Conservation (phyloP, 2,329 filamentous ascomycete genomes). For the Calonectria pseudoreteaudii region DNA sequence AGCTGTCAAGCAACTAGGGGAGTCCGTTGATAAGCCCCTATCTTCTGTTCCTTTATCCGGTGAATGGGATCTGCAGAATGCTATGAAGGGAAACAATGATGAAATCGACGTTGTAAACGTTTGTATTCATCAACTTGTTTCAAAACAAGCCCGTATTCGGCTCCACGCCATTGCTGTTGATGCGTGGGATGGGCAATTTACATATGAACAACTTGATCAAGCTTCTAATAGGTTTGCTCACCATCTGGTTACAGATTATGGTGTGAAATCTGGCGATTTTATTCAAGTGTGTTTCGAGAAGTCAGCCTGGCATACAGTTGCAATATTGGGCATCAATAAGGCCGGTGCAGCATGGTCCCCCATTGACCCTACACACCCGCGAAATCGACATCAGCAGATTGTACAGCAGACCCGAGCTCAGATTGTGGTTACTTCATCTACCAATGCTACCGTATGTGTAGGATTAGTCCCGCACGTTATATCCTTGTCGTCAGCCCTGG, state of each 20-base stretch:
- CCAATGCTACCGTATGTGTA: not conserved
- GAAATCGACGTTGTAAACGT: not conserved
- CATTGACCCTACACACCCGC: slow-evolving; percentile 7
- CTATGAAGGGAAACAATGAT: not conserved
- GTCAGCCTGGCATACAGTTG: not conserved
- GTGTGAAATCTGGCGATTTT: slow-evolving; percentile 13
- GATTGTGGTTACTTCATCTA: not conserved
- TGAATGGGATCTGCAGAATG: not conserved
- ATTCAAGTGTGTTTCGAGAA: slow-evolving; percentile 26
- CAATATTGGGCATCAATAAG: slow-evolving; percentile 12
- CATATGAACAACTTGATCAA: slow-evolving; percentile 31
- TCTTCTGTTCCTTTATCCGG: not conserved
- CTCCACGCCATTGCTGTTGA: slow-evolving; percentile 30
- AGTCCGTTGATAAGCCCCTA: not conserved
- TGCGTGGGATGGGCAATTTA: slow-evolving; percentile 43
- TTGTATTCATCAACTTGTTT: not conserved
- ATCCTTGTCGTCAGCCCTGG: not conserved
- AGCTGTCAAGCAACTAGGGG: not conserved
- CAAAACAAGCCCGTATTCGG: slow-evolving; percentile 12
- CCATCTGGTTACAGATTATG: slow-evolving; percentile 11
- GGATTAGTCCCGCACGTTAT: not conserved
- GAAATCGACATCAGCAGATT: not conserved
- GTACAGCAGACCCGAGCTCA: not conserved
- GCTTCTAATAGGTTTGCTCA: slow-evolving; percentile 16
- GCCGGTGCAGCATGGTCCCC: slow-evolving; percentile 13